A percentile compares a stretch with the other conserved stretches of the same genome.
Evolutionary conservation across 495 filamentous ascomycete species (phyloP).

Genomic region (Friedmanniomyces endolithicus): DNA sequence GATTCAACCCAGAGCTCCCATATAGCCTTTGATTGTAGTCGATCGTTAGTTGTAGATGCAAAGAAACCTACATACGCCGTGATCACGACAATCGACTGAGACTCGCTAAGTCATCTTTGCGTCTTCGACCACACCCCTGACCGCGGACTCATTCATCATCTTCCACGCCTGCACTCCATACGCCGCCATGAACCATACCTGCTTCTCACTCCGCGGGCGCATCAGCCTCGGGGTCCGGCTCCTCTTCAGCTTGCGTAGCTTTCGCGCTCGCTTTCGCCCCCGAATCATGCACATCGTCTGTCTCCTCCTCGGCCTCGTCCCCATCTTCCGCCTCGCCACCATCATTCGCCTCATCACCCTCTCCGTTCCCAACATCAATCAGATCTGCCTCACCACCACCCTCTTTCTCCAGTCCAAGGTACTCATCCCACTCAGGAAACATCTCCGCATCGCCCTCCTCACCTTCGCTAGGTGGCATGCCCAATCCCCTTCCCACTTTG

Average conservation of each 20-base stretch:
- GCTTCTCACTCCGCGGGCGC: not conserved
- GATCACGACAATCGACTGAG: no score
- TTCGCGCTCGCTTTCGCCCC: not conserved
- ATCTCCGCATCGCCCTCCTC: slow-evolving; percentile 57
- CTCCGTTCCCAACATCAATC: slow-evolving; percentile 18
- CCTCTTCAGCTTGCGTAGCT: not conserved
- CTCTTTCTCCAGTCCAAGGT: slow-evolving; percentile 65
- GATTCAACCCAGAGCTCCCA: no score
- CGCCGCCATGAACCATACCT: no score
- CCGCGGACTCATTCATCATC: no score
- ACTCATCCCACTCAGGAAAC: slow-evolving; percentile 94
- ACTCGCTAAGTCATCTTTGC: no score
- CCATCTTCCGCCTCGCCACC: not conserved
- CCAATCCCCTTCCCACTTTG: slow-evolving; percentile 69
- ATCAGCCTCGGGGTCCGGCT: not conserved
- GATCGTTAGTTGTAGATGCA: no score
- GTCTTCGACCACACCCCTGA: no score
- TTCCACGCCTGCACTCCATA: no score
- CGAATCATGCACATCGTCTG: not conserved
- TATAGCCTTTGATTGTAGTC: no score
- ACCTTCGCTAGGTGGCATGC: slow-evolving; percentile 42
- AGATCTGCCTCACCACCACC: slow-evolving; percentile 29
- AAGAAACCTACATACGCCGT: no score
- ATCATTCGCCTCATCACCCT: not conserved
- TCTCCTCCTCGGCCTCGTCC: not conserved